Evolutionary conservation across 768 basidiomycete genomes (phyloP).

Genomic region (Pholiota microspora): DNA sequence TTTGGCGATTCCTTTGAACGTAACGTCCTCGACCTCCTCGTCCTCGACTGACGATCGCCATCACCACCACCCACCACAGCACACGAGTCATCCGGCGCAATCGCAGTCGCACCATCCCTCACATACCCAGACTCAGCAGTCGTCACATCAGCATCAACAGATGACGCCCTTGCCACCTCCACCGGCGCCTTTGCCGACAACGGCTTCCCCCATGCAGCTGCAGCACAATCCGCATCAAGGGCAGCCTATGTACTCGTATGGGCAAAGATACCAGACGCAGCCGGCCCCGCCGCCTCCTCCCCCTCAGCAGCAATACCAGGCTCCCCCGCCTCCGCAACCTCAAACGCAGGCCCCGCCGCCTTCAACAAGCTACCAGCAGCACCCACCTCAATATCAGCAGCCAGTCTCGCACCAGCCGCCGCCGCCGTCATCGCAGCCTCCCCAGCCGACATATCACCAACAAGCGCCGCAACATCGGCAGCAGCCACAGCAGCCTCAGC

Average conservation of each 20-base stretch:
- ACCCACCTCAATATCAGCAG: slow-evolving; percentile 7
- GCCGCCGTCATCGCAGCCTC: slow-evolving; percentile 6
- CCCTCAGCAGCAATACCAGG: slow-evolving; percentile 10
- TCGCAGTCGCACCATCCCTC: slow-evolving; percentile 3
- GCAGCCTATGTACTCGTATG: slow-evolving; percentile 15
- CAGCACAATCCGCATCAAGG: slow-evolving; percentile 23
- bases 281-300: slow-evolving; percentile 4
- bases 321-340: not conserved
- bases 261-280: slow-evolving; percentile 3
- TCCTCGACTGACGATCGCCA: slow-evolving; percentile 14
- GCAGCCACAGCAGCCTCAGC: slow-evolving; percentile 2
- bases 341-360: not conserved
- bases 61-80: not conserved
- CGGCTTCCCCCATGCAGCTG: slow-evolving; percentile 24
- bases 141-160: slow-evolving; percentile 9
- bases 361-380: slow-evolving; percentile 7
- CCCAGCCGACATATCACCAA: slow-evolving; percentile 13
- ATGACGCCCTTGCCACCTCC: slow-evolving; percentile 17
- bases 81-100: not conserved
- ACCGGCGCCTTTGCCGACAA: slow-evolving; percentile 17
- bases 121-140: slow-evolving; percentile 4
- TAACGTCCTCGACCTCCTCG: slow-evolving; percentile 9
- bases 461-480: slow-evolving; percentile 11
- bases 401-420: slow-evolving; percentile 6
- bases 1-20: slow-evolving; percentile 10